phyloP scores from a whole-genome alignment of 2,329 filamentous ascomycete genomes.

The Fonsecaea nubica region DNA sequence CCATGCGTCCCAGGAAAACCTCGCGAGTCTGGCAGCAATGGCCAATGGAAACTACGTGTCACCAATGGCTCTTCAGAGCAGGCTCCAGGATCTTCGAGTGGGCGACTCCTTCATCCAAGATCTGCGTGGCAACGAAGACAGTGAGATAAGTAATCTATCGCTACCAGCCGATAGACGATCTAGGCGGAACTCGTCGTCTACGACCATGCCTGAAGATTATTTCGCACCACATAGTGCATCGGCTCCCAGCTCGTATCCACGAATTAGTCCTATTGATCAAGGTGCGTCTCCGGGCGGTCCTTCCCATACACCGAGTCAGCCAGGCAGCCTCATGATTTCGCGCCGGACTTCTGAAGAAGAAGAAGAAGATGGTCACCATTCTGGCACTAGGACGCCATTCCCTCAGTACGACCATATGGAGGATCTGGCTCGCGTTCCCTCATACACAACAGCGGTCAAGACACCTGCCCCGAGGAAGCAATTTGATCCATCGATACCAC shows the following conservation, averaged over 20 bases:
- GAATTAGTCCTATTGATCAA: slow-evolving; percentile 30
- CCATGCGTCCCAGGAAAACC: slow-evolving; percentile 79
- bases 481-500: slow-evolving; percentile 43
- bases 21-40: slow-evolving; percentile 64
- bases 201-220: slow-evolving; percentile 28
- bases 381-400: slow-evolving; percentile 51
- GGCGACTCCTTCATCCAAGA: slow-evolving; percentile 27
- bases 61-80: slow-evolving; percentile 71
- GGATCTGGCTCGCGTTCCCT: slow-evolving; percentile 75
- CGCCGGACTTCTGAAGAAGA: slow-evolving; percentile 58
- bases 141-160: slow-evolving; percentile 16
- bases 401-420: slow-evolving; percentile 63
- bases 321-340: slow-evolving; percentile 45
- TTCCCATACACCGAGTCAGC: slow-evolving; percentile 26
- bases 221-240: slow-evolving; percentile 17
- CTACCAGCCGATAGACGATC: slow-evolving; percentile 21
- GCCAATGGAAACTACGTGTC: slow-evolving; percentile 64
- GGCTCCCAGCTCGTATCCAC: slow-evolving; percentile 15
- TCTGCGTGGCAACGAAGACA: slow-evolving; percentile 18
- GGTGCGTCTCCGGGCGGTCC: slow-evolving; percentile 14
- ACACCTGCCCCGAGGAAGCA: slow-evolving; percentile 65
- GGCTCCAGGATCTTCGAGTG: slow-evolving; percentile 63
- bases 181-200: slow-evolving; percentile 27
- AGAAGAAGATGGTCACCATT: slow-evolving; percentile 49
- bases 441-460: slow-evolving; percentile 75